Conservation (phyloP, 2,329 filamentous ascomycete genomes). For the Setomelanomma holmii region DNA sequence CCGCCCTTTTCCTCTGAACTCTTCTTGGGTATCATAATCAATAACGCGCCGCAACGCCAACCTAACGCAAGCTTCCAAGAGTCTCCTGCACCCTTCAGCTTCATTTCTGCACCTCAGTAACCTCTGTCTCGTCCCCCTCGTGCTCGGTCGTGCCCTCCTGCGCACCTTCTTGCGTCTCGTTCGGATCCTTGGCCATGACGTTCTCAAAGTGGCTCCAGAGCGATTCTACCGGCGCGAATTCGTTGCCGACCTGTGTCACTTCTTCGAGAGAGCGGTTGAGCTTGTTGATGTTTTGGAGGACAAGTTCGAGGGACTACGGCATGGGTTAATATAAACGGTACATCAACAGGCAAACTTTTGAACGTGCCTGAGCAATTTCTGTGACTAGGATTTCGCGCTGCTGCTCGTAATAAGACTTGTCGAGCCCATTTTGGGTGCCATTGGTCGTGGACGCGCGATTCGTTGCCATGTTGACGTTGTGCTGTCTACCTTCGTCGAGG, state of each 20-base stretch:
- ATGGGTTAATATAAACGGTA: neutral
- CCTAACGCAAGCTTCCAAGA: neutral
- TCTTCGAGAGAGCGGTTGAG: conserved; percentile 91
- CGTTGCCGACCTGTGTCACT: conserved; percentile 91
- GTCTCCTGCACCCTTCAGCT: neutral
- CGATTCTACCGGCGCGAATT: conserved; percentile 95
- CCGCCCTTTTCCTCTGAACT: neutral
- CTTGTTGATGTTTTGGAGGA: conserved; percentile 94
- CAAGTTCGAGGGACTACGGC: conserved; percentile 75
- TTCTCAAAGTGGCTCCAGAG: conserved; percentile 97
- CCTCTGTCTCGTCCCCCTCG: conserved; percentile 25
- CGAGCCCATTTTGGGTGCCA: conserved; percentile 20
- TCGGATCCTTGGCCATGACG: conserved; percentile 82
- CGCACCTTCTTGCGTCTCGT: conserved; percentile 37
- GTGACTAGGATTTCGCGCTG: conserved; percentile 74
- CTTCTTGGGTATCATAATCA: conserved; percentile 18
- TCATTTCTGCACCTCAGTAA: conserved; percentile 28
- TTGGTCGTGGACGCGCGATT: conserved; percentile 28
- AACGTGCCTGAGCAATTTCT: conserved; percentile 72
- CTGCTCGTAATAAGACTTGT: conserved; percentile 71
- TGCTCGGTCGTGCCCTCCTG: conserved; percentile 33
- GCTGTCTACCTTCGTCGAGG: conserved; percentile 1
- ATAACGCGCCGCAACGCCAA: neutral
- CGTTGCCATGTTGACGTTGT: conserved; percentile 27
- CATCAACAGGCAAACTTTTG: conserved; percentile 42